phyloP scores from a whole-genome alignment of 306 rosid species.

The Citrullus amarus region DNA sequence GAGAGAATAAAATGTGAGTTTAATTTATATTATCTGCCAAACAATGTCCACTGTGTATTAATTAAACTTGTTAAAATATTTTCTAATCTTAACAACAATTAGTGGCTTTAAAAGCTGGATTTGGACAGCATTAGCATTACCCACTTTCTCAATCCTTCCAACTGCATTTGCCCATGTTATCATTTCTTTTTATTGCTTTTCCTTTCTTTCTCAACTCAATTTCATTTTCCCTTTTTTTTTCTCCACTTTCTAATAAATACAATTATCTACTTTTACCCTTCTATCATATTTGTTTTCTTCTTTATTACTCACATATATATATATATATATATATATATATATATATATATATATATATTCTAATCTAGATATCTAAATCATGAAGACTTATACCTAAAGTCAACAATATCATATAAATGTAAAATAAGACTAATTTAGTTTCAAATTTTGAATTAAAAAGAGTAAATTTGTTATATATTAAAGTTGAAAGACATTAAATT shows the following conservation, averaged over 20 bases:
- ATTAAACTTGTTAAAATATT: neutral
- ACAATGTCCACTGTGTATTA: neutral
- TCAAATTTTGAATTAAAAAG: no score
- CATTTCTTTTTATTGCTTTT: neutral
- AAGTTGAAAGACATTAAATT: no score
- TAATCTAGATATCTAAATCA: no score
- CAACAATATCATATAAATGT: no score
- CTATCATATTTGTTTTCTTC: neutral
- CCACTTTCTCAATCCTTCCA: neutral
- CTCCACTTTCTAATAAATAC: neutral
- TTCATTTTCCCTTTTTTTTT: neutral
- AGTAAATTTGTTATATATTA: no score
- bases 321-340: no score
- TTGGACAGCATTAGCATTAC: neutral
- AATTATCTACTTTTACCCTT: neutral
- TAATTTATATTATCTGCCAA: neutral
- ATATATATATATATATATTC: no score
- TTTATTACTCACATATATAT: no score
- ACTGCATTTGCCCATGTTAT: neutral
- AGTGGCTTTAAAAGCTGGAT: conserved; percentile 11
- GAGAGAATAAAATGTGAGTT: neutral
- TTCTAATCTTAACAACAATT: conserved; percentile 3
- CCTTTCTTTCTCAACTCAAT: no score
- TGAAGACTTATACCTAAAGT: no score
- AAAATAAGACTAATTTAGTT: no score